Percentiles rank a stretch among this genome's conserved stretches.
These are phyloP conservation scores for Candida montana DNA, from an alignment of 805 yeast genomes.

Conservation along the genomic window DNA sequence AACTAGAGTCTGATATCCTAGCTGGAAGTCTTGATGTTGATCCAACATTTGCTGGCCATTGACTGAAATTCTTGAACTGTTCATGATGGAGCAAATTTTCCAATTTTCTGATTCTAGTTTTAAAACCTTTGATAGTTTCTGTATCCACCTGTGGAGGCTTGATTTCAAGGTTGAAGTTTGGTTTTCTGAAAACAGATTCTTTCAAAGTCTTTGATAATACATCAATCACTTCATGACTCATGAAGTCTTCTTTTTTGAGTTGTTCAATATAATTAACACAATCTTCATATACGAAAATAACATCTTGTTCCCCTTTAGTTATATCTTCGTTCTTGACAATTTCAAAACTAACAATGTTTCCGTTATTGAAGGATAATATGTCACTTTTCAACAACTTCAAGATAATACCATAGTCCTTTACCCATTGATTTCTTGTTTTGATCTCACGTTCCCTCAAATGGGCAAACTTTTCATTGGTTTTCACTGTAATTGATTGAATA, in stretches of 20 bases:
- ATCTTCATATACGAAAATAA: conserved; percentile 20
- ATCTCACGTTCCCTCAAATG: conserved; percentile 52
- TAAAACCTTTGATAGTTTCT: conserved; percentile 55
- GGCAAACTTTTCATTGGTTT: conserved; percentile 54
- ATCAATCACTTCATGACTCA: conserved; percentile 30
- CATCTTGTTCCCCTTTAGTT: background rate
- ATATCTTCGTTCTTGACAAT: conserved; percentile 12
- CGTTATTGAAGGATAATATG: conserved; percentile 19
- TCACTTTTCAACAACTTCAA: conserved; percentile 30
- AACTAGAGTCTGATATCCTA: background rate
- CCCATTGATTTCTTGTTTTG: conserved; percentile 55
- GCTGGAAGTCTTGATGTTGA: conserved; percentile 1
- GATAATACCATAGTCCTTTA: conserved; percentile 49
- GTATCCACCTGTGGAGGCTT: background rate
- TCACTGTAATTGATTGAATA: conserved; percentile 23
- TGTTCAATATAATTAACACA: conserved; percentile 32
- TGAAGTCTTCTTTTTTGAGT: conserved; percentile 28
- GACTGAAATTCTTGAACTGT: conserved; percentile 49
- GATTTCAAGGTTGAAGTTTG: conserved; percentile 8
- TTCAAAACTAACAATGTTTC: conserved; percentile 17
- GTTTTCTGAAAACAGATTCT: conserved; percentile 27
- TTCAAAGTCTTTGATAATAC: conserved; percentile 35
- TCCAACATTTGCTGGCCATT: conserved; percentile 32
- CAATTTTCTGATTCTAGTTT: conserved; percentile 65
- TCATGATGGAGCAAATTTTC: conserved; percentile 76